A percentile compares a stretch with the other conserved stretches of the same genome.
Conservation (phyloP, 345 rosid genomes). For the Boechera stricta region DNA sequence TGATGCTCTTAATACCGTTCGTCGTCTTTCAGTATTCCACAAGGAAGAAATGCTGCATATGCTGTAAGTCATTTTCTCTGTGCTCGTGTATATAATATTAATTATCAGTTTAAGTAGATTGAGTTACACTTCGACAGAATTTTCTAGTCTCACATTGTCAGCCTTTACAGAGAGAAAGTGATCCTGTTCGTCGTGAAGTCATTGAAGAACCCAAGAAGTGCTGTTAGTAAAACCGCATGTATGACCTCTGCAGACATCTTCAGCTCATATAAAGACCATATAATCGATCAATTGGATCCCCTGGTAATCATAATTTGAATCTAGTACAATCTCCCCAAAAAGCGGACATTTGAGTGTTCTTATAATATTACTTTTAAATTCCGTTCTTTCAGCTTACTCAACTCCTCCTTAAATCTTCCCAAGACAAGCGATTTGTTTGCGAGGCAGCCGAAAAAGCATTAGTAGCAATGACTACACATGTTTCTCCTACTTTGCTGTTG, state of each 20-base stretch:
- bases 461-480: constrained; percentile 63
- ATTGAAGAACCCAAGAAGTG: constrained; percentile 92
- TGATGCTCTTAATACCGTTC: constrained; percentile 72
- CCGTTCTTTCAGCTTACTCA: constrained; percentile 67
- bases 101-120: background rate
- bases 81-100: background rate
- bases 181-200: constrained; percentile 73
- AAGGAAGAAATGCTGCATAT: constrained; percentile 58
- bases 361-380: constrained; percentile 6
- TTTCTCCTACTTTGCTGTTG: constrained; percentile 64
- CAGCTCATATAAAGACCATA: constrained; percentile 61
- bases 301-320: constrained; percentile 53
- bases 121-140: constrained; percentile 4
- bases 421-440: constrained; percentile 88
- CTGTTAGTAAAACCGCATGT: constrained; percentile 86
- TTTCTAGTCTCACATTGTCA: constrained; percentile 27
- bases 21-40: constrained; percentile 74
- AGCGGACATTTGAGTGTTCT: too few species aligned
- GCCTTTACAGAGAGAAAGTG: constrained; percentile 61
- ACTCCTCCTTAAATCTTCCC: constrained; percentile 91
- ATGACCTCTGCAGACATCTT: constrained; percentile 86
- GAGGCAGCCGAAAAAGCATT: constrained; percentile 88
- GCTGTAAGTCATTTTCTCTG: constrained; percentile 58
- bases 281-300: constrained; percentile 68
- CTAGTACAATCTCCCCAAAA: background rate